Evolutionary conservation across 805 yeast species (phyloP).

Genomic region (Cyberlindnera euphorbiae): DNA sequence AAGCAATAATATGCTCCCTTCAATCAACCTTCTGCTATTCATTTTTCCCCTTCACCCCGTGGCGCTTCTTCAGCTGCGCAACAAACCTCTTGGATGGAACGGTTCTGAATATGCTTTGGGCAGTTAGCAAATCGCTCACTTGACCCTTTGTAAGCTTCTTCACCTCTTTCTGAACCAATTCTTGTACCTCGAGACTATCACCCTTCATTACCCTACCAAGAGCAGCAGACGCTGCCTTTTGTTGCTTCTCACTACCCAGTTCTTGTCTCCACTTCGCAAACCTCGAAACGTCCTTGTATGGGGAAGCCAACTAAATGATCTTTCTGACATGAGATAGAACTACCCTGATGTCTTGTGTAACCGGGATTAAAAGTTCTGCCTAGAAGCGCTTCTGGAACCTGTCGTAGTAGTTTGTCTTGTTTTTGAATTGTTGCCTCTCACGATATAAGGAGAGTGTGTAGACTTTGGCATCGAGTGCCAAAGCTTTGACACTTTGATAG

Average conservation of each 20-base stretch:
- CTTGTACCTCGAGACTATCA: too few species aligned
- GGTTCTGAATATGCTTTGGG: slow-evolving; percentile 12
- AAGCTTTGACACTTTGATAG: slow-evolving; percentile 11
- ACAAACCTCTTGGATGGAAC: slow-evolving; percentile 5
- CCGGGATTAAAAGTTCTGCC: slow-evolving; percentile 18
- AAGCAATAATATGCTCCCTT: neutral
- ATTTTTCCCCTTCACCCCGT: neutral
- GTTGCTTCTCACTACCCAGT: slow-evolving; percentile 28
- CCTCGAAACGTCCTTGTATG: slow-evolving; percentile 19
- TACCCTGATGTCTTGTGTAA: slow-evolving; percentile 23
- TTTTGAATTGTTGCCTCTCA: slow-evolving; percentile 9
- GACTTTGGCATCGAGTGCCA: slow-evolving; percentile 19
- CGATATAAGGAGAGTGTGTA: slow-evolving; percentile 14
- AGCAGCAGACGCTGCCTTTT: slow-evolving; percentile 1
- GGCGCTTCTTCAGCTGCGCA: neutral
- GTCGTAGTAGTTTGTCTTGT: slow-evolving; percentile 3
- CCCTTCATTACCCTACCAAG: slow-evolving; percentile 12
- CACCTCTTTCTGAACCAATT: slow-evolving; percentile 1
- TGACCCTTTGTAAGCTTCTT: slow-evolving; percentile 13
- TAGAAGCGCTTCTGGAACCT: slow-evolving; percentile 17
- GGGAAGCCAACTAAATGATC: slow-evolving; percentile 1
- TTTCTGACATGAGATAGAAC: slow-evolving; percentile 9
- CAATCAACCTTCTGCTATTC: neutral
- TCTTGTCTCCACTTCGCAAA: slow-evolving; percentile 31
- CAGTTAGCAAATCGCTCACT: slow-evolving; percentile 10